Conservation (phyloP, 2,329 filamentous ascomycete species). For the Colletotrichum brevisporum region DNA sequence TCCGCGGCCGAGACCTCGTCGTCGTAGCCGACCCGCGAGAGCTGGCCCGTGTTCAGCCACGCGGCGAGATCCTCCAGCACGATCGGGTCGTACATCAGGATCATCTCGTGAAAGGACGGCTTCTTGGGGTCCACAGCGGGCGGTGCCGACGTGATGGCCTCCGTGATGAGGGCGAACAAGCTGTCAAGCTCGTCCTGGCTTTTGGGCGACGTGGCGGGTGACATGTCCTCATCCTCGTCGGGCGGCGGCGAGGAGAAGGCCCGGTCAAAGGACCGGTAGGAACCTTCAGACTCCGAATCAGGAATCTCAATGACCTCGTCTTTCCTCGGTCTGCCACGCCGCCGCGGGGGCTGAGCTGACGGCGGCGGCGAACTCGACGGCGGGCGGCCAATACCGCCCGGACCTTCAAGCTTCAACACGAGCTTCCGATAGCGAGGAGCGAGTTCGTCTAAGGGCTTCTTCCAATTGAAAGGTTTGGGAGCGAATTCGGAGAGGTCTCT, state of each 20-base stretch:
- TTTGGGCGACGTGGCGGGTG: constrained; percentile 55
- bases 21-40: constrained; percentile 75
- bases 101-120: constrained; percentile 91
- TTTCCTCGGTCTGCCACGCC: constrained; percentile 46
- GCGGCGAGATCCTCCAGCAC: constrained; percentile 85
- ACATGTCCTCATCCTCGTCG: constrained; percentile 61
- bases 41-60: constrained; percentile 84
- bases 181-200: constrained; percentile 23
- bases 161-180: constrained; percentile 68
- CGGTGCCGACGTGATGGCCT: constrained; percentile 66
- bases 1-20: constrained; percentile 73
- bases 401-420: too few relatives aligned
- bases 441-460: too few relatives aligned
- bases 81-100: constrained; percentile 93
- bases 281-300: constrained; percentile 63
- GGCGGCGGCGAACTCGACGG: constrained; percentile 47
- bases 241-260: constrained; percentile 60
- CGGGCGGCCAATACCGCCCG: too few relatives aligned
- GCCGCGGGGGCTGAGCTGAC: constrained; percentile 48
- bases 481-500: constrained; percentile 52
- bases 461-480: too few relatives aligned
- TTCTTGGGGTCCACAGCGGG: constrained; percentile 62
- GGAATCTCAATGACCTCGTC: constrained; percentile 60
- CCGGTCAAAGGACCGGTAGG: constrained; percentile 52
- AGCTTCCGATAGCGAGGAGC: too few relatives aligned